A percentile compares a stretch with the other conserved stretches of the same genome.
These are phyloP conservation scores for Polytolypa hystricis DNA, from an alignment of 2,329 filamentous ascomycete genomes.

Conservation along the genomic window DNA sequence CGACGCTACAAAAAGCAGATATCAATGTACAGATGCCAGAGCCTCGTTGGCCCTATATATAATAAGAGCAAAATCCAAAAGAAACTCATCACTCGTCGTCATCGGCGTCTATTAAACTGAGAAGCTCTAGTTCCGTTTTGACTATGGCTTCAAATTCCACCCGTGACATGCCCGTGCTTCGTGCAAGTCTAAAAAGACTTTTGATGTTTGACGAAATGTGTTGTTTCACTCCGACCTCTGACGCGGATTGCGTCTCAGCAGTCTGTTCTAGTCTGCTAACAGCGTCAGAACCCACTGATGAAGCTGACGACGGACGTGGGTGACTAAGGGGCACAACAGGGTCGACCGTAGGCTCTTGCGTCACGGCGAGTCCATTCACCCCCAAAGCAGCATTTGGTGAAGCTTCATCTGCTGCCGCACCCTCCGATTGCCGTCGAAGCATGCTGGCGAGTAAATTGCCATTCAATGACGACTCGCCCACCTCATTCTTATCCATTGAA, in stretches of 20 bases:
- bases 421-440: conserved; percentile 29
- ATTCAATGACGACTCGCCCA: conserved; percentile 43
- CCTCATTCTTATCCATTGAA: conserved; percentile 39
- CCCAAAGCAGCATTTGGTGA: conserved; percentile 7
- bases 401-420: conserved; percentile 11
- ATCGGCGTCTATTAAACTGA: conserved; percentile 45
- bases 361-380: neutral
- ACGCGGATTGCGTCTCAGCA: conserved; percentile 41
- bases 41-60: too few relatives aligned
- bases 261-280: conserved; percentile 45
- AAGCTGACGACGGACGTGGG: conserved; percentile 33
- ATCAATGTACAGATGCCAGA: too few relatives aligned
- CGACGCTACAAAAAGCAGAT: neutral
- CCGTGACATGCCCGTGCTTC: conserved; percentile 46
- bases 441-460: conserved; percentile 39
- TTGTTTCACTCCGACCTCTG: conserved; percentile 50
- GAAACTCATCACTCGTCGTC: conserved; percentile 3
- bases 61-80: conserved; percentile 1
- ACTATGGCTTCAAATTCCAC: conserved; percentile 50
- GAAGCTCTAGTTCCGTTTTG: conserved; percentile 47
- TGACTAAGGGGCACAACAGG: conserved; percentile 23
- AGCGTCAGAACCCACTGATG: conserved; percentile 33
- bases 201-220: conserved; percentile 55
- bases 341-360: neutral
- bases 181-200: conserved; percentile 51